A percentile compares a stretch with the other conserved stretches of the same genome.
phyloP scores from a whole-genome alignment of 257 asterid genomes.

The Petrea volubilis region DNA sequence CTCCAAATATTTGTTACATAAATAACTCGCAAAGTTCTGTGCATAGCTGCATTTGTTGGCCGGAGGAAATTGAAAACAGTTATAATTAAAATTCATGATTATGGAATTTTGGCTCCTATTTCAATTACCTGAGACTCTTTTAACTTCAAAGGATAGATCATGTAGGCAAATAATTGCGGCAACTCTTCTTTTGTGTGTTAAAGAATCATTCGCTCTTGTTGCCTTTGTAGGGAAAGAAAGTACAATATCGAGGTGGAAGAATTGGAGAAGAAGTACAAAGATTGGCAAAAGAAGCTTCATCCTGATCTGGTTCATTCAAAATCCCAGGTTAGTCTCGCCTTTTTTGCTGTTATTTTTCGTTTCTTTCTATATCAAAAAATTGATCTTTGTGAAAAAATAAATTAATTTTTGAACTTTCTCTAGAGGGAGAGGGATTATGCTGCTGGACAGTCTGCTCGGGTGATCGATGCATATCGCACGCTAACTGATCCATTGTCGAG shows the following conservation, averaged over 20 bases:
- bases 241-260: slow-evolving; percentile 55
- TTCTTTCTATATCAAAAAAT: neutral
- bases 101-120: neutral
- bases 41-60: neutral
- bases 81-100: neutral
- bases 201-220: slow-evolving; percentile 15
- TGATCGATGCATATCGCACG: slow-evolving; percentile 84
- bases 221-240: slow-evolving; percentile 51
- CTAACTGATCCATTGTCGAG: slow-evolving; percentile 74
- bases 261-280: slow-evolving; percentile 79
- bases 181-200: neutral
- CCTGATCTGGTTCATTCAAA: slow-evolving; percentile 94
- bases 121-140: neutral
- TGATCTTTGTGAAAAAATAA: neutral
- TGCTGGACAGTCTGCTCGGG: slow-evolving; percentile 94
- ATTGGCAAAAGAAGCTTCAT: slow-evolving; percentile 98
- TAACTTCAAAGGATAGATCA: slow-evolving; percentile 1
- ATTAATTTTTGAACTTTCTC: slow-evolving; percentile 8
- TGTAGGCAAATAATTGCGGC: no score
- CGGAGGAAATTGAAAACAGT: neutral
- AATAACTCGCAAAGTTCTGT: neutral
- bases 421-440: slow-evolving; percentile 91
- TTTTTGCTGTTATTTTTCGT: neutral
- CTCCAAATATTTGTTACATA: neutral
- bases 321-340: slow-evolving; percentile 56